A percentile compares a stretch with the other conserved stretches of the same genome.
Evolutionary conservation across 805 yeast genomes (phyloP).

Genomic region (Ascoidea rubescens): DNA sequence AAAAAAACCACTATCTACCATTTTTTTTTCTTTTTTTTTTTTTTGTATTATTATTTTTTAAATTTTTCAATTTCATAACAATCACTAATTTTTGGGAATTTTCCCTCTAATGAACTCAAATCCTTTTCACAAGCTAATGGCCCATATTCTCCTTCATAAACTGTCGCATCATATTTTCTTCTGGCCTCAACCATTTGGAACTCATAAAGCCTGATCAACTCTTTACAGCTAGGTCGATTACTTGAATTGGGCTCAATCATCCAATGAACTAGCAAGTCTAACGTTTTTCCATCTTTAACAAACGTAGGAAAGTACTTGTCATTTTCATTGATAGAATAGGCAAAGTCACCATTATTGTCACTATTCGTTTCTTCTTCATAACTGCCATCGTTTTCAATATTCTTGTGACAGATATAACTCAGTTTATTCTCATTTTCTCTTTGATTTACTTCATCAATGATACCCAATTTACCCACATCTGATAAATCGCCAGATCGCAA

Average conservation of each 20-base stretch:
- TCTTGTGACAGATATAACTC: neutral
- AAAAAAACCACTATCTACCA: no score
- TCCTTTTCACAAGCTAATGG: slow-evolving; percentile 24
- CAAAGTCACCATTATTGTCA: neutral
- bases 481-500: slow-evolving; percentile 88
- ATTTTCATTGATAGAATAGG: neutral
- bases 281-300: slow-evolving; percentile 42
- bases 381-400: neutral
- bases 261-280: slow-evolving; percentile 73
- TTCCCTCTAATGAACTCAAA: neutral
- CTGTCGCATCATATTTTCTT: slow-evolving; percentile 84
- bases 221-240: slow-evolving; percentile 63
- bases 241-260: slow-evolving; percentile 81
- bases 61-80: neutral
- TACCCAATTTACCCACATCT: slow-evolving; percentile 78
- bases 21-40: no score
- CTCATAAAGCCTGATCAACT: slow-evolving; percentile 58
- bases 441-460: no score
- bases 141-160: slow-evolving; percentile 93
- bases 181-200: slow-evolving; percentile 65
- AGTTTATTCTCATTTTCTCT: no score
- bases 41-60: no score
- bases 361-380: neutral
- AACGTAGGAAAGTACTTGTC: neutral
- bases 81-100: neutral